phyloP scores from a whole-genome alignment of 345 rosid genomes.

The Syzygium oleosum region DNA sequence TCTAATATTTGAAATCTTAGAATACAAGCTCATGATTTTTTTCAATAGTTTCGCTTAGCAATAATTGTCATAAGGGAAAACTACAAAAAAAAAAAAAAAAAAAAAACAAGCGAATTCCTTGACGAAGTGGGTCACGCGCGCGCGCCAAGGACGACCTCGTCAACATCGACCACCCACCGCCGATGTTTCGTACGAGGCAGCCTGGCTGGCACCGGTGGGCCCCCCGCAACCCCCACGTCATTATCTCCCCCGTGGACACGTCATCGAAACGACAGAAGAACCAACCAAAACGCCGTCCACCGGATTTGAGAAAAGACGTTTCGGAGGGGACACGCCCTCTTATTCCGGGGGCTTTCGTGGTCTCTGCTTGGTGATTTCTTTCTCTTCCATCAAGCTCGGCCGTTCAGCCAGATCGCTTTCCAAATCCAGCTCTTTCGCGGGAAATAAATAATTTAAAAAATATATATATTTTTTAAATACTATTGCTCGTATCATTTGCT shows the following conservation, averaged over 20 bases:
- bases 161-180: not conserved
- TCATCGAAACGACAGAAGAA: not conserved
- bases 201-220: not conserved
- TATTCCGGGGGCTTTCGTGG: not conserved
- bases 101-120: not conserved
- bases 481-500: too few relatives aligned
- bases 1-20: not conserved
- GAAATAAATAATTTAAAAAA: not conserved
- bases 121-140: not conserved
- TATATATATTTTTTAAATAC: too few relatives aligned
- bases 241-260: not conserved
- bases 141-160: not conserved
- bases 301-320: not conserved
- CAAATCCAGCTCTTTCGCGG: not conserved
- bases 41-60: not conserved
- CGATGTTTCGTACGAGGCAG: not conserved
- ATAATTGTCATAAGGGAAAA: not conserved
- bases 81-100: not conserved
- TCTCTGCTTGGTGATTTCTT: not conserved
- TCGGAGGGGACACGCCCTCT: too few relatives aligned
- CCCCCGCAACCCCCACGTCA: not conserved
- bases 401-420: not conserved
- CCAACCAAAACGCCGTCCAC: not conserved
- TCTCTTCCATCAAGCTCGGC: not conserved
- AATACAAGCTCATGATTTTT: not conserved